Conservation (phyloP, 306 rosid species). For the Hippophae gyantsensis region DNA sequence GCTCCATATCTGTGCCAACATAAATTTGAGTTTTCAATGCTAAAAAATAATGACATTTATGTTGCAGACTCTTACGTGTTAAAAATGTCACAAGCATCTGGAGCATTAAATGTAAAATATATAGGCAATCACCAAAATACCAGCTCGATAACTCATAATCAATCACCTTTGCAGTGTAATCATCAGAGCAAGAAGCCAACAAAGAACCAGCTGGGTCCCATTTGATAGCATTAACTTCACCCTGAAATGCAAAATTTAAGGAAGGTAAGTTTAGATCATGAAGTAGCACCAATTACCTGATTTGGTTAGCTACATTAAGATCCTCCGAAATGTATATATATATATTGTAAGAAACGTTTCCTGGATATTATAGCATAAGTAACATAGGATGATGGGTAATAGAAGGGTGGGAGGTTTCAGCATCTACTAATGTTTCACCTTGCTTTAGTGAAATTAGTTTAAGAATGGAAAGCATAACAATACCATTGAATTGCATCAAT, state of each 20-base stretch:
- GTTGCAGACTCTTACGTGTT: too few relatives aligned
- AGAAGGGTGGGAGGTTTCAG: too few relatives aligned
- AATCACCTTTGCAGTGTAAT: slow-evolving; percentile 52
- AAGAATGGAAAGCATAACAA: too few relatives aligned
- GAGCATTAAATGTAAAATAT: too few relatives aligned
- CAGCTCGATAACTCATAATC: background rate
- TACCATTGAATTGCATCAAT: too few relatives aligned
- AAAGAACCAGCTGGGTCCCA: slow-evolving; percentile 62
- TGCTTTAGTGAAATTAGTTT: too few relatives aligned
- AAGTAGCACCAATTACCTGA: background rate
- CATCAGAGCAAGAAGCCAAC: slow-evolving; percentile 68
- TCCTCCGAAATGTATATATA: background rate
- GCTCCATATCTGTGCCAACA: slow-evolving; percentile 46
- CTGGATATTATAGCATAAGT: too few relatives aligned
- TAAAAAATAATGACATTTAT: too few relatives aligned
- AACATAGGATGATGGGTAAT: too few relatives aligned
- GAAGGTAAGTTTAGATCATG: slow-evolving; percentile 7
- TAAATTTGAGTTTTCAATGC: background rate
- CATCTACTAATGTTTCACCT: too few relatives aligned
- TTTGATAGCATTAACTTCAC: slow-evolving; percentile 62
- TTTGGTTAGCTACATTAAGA: background rate
- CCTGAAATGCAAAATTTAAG: slow-evolving; percentile 32
- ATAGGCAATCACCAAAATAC: too few relatives aligned
- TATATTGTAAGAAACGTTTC: background rate
- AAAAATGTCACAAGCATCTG: too few relatives aligned